phyloP scores from a whole-genome alignment of 1,284 basidiomycete genomes.

The Pseudomicrostroma phylloplanum region DNA sequence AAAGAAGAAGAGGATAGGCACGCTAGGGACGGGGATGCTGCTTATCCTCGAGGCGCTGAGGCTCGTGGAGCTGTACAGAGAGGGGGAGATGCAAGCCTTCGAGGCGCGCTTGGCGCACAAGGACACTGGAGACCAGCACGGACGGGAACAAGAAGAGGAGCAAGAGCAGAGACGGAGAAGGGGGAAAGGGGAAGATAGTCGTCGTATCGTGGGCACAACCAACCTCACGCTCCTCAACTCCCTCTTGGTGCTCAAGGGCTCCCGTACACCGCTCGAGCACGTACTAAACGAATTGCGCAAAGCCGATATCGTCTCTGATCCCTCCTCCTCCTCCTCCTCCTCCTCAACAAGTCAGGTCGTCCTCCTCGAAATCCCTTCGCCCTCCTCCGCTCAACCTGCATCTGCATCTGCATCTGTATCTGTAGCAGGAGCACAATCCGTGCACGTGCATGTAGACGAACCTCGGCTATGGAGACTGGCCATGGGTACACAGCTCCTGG shows the following conservation, averaged over 20 bases:
- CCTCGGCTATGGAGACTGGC: slow-evolving; percentile 28
- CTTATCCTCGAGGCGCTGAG: slow-evolving; percentile 15
- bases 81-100: slow-evolving; percentile 1
- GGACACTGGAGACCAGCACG: slow-evolving; percentile 3
- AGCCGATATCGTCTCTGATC: not conserved
- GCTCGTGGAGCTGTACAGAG: slow-evolving; percentile 25
- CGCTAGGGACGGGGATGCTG: slow-evolving; percentile 17
- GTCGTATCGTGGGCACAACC: slow-evolving; percentile 28
- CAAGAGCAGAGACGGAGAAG: slow-evolving; percentile 39
- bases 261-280: slow-evolving; percentile 10
- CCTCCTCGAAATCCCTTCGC: not conserved
- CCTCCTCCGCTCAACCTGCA: too few species aligned
- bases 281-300: not conserved
- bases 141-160: slow-evolving; percentile 4
- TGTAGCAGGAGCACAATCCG: too few species aligned
- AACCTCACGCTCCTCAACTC: slow-evolving; percentile 48
- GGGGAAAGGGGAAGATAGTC: slow-evolving; percentile 35
- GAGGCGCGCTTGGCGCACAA: not conserved
- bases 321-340: not conserved
- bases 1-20: slow-evolving; percentile 10
- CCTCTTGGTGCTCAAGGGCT: slow-evolving; percentile 38
- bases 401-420: too few species aligned
- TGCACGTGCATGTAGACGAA: slow-evolving; percentile 32
- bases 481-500: slow-evolving; percentile 36
- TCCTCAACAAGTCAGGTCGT: too few species aligned